Percentiles rank a stretch among this genome's conserved stretches.
phyloP scores from a whole-genome alignment of 73 alveolate genomes.

The Blepharisma japonicum region DNA sequence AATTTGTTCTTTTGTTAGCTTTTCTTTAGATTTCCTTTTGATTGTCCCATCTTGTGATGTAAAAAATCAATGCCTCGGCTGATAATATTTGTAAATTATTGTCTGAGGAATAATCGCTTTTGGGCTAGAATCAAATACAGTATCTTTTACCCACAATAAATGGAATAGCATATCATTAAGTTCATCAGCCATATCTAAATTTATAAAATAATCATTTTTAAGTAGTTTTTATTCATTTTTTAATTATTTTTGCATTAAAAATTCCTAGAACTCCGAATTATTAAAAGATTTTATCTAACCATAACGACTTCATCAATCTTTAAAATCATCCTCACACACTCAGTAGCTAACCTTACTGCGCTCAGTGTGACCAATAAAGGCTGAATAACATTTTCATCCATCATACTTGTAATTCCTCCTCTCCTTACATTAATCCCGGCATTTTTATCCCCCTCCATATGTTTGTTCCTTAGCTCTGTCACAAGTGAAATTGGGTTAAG shows the following conservation, averaged over 20 bases:
- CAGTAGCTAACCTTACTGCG: slow-evolving; percentile 98
- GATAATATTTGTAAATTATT: slow-evolving; percentile 8
- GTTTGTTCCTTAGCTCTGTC: slow-evolving; percentile 96
- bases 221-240: no score
- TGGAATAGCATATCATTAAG: slow-evolving; percentile 82
- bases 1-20: slow-evolving; percentile 65
- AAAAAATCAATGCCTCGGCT: slow-evolving; percentile 45
- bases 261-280: no score
- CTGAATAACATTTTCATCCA: slow-evolving; percentile 96
- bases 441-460: slow-evolving; percentile 80
- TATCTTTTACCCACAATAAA: slow-evolving; percentile 86
- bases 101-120: slow-evolving; percentile 37
- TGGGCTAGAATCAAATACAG: slow-evolving; percentile 50
- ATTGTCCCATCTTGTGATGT: slow-evolving; percentile 35
- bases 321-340: slow-evolving; percentile 98
- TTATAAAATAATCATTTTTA: no score
- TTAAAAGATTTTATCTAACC: slow-evolving; percentile 32
- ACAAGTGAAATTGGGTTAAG: slow-evolving; percentile 96
- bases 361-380: slow-evolving; percentile 96
- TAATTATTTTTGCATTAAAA: no score
- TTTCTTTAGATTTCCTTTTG: slow-evolving; percentile 48
- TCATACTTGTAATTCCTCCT: slow-evolving; percentile 83
- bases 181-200: slow-evolving; percentile 53
- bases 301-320: slow-evolving; percentile 98
- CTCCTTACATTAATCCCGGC: slow-evolving; percentile 92